Evolutionary conservation across 345 rosid species (phyloP).

Genomic region (Salix viminalis): DNA sequence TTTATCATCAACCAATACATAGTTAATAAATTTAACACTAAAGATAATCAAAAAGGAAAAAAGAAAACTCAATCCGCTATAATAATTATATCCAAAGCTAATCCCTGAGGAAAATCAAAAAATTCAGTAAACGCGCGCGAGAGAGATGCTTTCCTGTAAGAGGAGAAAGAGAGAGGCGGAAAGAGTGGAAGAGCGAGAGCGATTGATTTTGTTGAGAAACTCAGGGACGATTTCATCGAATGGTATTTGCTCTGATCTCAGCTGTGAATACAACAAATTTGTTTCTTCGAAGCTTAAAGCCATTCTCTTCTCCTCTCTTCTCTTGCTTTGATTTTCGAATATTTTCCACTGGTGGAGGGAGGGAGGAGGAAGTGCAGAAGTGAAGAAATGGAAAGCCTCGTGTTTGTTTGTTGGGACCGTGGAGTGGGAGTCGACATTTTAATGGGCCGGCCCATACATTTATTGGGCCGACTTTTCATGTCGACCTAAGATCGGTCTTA

Average conservation of each 20-base stretch:
- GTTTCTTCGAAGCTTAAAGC: conserved; percentile 52
- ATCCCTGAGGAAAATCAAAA: neutral
- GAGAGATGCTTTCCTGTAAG: conserved; percentile 42
- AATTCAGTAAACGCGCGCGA: neutral
- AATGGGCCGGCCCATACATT: neutral
- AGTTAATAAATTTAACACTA: neutral
- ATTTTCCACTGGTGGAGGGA: neutral
- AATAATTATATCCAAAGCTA: neutral
- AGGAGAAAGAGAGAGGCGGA: conserved; percentile 56
- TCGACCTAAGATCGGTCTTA: neutral
- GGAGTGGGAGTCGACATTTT: neutral
- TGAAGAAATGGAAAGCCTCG: neutral
- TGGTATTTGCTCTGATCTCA: conserved; percentile 51
- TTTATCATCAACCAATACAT: neutral
- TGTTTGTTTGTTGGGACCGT: neutral
- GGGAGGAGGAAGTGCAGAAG: neutral
- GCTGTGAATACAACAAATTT: conserved; percentile 33
- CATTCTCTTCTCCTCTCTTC: conserved; percentile 11
- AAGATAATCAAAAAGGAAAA: neutral
- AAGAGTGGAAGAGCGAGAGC: conserved; percentile 36
- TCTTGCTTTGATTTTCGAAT: neutral
- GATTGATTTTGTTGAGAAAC: conserved; percentile 49
- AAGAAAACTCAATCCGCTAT: neutral
- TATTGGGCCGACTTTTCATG: neutral
- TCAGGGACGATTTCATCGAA: conserved; percentile 52